These are phyloP conservation scores for Penicillium occitanis DNA, from an alignment of 2,329 filamentous ascomycete genomes.

Conservation along the genomic window DNA sequence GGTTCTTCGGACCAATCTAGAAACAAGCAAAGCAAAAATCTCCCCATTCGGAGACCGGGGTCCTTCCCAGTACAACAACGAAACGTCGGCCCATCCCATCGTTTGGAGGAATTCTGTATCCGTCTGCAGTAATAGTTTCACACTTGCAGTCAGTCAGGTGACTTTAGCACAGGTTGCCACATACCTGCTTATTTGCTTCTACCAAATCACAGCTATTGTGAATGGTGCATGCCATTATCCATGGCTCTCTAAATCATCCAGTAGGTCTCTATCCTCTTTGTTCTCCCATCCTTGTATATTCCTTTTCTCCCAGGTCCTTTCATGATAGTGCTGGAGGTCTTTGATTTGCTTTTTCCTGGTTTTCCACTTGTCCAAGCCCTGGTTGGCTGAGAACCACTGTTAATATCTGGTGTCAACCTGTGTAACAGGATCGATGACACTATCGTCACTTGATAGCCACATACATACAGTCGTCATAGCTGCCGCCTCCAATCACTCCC, in stretches of 20 bases:
- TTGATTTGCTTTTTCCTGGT: slow-evolving; percentile 16
- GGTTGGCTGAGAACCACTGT: slow-evolving; percentile 10
- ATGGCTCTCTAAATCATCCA: slow-evolving; percentile 16
- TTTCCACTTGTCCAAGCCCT: background rate
- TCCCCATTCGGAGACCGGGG: slow-evolving; percentile 8
- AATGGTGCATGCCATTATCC: slow-evolving; percentile 14
- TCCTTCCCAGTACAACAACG: background rate
- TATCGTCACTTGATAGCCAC: slow-evolving; percentile 27
- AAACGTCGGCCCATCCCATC: background rate
- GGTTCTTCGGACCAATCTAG: slow-evolving; percentile 2
- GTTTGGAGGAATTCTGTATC: slow-evolving; percentile 11
- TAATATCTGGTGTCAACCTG: slow-evolving; percentile 11
- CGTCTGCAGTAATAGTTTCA: slow-evolving; percentile 17
- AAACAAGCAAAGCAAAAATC: slow-evolving; percentile 17
- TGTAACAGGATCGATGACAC: slow-evolving; percentile 29
- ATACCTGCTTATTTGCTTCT: background rate
- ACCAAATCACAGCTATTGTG: slow-evolving; percentile 11
- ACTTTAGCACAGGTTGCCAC: slow-evolving; percentile 2
- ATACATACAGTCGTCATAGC: background rate
- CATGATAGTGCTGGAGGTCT: slow-evolving; percentile 12
- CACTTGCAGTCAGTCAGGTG: slow-evolving; percentile 13
- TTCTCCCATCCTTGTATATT: background rate
- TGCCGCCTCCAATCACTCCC: background rate
- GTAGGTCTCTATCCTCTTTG: slow-evolving; percentile 18
- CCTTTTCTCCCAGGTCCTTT: background rate